These are phyloP conservation scores for Pseudocercospora musae DNA, from an alignment of 2,329 filamentous ascomycete genomes.

Conservation along the genomic window DNA sequence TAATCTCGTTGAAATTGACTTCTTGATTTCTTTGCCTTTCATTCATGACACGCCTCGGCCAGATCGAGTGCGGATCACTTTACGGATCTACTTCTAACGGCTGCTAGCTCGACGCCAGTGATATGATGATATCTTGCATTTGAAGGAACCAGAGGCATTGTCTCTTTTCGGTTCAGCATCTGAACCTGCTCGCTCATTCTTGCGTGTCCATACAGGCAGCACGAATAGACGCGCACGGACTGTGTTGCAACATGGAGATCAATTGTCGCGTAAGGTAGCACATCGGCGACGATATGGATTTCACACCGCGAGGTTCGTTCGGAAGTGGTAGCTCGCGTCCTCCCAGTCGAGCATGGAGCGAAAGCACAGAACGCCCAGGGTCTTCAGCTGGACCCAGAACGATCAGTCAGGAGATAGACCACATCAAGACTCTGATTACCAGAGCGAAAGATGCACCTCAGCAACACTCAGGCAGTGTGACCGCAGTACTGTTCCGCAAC, in stretches of 20 bases:
- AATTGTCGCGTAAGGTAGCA: not conserved
- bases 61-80: not conserved
- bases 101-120: not conserved
- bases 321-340: slow-evolving; percentile 5
- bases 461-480: slow-evolving; percentile 22
- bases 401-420: slow-evolving; percentile 27
- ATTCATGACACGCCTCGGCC: not conserved
- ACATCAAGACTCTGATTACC: slow-evolving; percentile 28
- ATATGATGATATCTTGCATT: not conserved
- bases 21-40: not conserved
- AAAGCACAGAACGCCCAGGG: slow-evolving; percentile 13
- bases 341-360: slow-evolving; percentile 17
- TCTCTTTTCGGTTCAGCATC: not conserved
- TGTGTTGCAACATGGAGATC: not conserved
- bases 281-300: not conserved
- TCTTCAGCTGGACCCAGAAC: slow-evolving; percentile 13
- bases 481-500: slow-evolving; percentile 29
- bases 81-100: not conserved
- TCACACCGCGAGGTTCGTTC: slow-evolving; percentile 1
- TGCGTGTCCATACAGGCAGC: not conserved
- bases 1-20: not conserved
- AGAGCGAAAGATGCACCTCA: slow-evolving; percentile 20
- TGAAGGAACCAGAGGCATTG: not conserved
- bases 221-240: not conserved
- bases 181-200: not conserved